phyloP scores from a whole-genome alignment of 2,329 filamentous ascomycete species.

The Penicillium aurantiogriseum region DNA sequence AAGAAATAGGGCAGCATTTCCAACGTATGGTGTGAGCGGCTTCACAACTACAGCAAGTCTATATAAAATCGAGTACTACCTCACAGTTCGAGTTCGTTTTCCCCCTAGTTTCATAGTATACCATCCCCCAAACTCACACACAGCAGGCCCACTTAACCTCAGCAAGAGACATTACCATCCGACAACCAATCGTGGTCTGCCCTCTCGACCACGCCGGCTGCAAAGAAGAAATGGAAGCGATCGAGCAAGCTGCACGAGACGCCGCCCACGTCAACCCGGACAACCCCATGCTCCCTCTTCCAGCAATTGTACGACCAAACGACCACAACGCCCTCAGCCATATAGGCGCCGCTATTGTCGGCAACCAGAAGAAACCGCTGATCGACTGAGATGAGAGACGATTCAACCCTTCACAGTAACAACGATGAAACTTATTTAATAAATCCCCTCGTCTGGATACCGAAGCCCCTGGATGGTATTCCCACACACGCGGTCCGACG shows the following conservation, averaged over 20 bases:
- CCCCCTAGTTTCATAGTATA: constrained; percentile 7
- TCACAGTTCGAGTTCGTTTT: constrained; percentile 78
- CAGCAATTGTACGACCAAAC: constrained; percentile 73
- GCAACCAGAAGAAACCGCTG: constrained; percentile 60
- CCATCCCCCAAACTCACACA: constrained; percentile 15
- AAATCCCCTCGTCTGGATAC: constrained; percentile 5
- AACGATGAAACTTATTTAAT: constrained; percentile 22
- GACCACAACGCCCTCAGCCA: constrained; percentile 64
- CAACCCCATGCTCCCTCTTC: constrained; percentile 87
- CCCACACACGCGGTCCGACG: constrained; percentile 7
- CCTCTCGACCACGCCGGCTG: constrained; percentile 92
- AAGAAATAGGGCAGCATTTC: constrained; percentile 80
- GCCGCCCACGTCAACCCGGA: constrained; percentile 83
- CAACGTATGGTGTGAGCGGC: constrained; percentile 80
- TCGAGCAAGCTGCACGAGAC: constrained; percentile 92
- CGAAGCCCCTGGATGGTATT: background rate
- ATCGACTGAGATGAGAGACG: constrained; percentile 57
- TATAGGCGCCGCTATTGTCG: constrained; percentile 63
- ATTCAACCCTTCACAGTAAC: constrained; percentile 16
- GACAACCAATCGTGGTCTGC: constrained; percentile 93
- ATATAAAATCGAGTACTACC: constrained; percentile 97
- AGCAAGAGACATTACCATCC: constrained; percentile 80
- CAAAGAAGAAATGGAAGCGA: constrained; percentile 98
- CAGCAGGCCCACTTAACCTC: constrained; percentile 79
- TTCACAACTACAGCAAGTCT: constrained; percentile 93